These are phyloP conservation scores for Aspergillus brasiliensis DNA, from an alignment of 2,329 filamentous ascomycete genomes.

Conservation along the genomic window DNA sequence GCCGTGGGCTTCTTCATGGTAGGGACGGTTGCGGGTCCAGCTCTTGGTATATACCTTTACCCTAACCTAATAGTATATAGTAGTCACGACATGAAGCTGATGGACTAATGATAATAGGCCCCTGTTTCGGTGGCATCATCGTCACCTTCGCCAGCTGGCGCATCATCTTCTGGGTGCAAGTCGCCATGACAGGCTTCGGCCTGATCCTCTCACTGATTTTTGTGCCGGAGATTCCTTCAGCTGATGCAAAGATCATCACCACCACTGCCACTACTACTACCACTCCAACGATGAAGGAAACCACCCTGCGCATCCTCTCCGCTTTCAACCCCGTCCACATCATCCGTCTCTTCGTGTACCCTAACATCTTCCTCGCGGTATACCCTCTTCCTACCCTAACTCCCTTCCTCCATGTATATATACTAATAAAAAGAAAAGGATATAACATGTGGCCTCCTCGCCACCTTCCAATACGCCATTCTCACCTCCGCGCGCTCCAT, in stretches of 20 bases:
- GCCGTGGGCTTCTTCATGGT: slow-evolving; percentile 49
- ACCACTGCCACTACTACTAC: not conserved
- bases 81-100: too few relatives aligned
- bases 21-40: slow-evolving; percentile 47
- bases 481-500: slow-evolving; percentile 71
- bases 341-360: slow-evolving; percentile 66
- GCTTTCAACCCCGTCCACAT: slow-evolving; percentile 64
- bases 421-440: slow-evolving; percentile 22
- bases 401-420: slow-evolving; percentile 34
- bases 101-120: slow-evolving; percentile 25
- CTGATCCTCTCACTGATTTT: slow-evolving; percentile 64
- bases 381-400: slow-evolving; percentile 54
- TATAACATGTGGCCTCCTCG: slow-evolving; percentile 49
- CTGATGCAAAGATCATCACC: slow-evolving; percentile 40
- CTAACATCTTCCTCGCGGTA: slow-evolving; percentile 65
- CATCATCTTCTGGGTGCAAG: slow-evolving; percentile 77
- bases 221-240: slow-evolving; percentile 66
- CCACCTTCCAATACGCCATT: slow-evolving; percentile 73
- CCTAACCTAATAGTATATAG: not conserved
- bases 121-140: slow-evolving; percentile 73
- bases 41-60: slow-evolving; percentile 42
- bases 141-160: slow-evolving; percentile 75
- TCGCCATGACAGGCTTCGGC: slow-evolving; percentile 64
- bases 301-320: slow-evolving; percentile 41
- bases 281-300: slow-evolving; percentile 26